These are phyloP conservation scores for Cyberlindnera suaveolens DNA, from an alignment of 805 yeast species.

Conservation along the genomic window DNA sequence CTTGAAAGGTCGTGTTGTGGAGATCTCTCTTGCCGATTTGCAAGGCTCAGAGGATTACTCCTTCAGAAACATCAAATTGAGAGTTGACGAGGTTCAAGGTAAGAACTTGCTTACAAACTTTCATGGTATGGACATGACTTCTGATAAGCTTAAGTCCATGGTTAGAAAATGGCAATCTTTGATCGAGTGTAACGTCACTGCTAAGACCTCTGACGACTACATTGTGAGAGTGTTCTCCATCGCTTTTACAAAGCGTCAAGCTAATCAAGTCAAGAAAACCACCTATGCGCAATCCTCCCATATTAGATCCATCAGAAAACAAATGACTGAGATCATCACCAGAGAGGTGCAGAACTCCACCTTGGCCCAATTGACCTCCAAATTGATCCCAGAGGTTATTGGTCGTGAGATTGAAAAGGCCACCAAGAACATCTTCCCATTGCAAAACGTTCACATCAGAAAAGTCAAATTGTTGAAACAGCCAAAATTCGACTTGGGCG, in stretches of 20 bases:
- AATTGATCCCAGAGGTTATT: constrained; percentile 97
- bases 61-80: constrained; percentile 93
- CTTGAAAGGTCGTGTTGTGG: constrained; percentile 95
- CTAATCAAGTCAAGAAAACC: constrained; percentile 96
- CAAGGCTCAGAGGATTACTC: constrained; percentile 99
- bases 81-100: constrained; percentile 99
- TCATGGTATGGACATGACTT: constrained; percentile 98
- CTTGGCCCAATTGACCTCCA: constrained; percentile 92
- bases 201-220: constrained; percentile 97
- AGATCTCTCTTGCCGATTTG: constrained; percentile 92
- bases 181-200: constrained; percentile 97
- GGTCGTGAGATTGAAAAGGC: constrained; percentile 98
- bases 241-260: constrained; percentile 97
- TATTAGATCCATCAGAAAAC: constrained; percentile 79
- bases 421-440: constrained; percentile 90
- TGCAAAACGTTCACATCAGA: constrained; percentile 98
- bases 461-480: constrained; percentile 97
- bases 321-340: constrained; percentile 92
- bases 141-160: constrained; percentile 95
- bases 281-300: constrained; percentile 97
- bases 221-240: constrained; percentile 93
- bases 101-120: constrained; percentile 97
- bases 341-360: constrained; percentile 95
- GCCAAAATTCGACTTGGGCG: constrained; percentile 97
- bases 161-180: constrained; percentile 99